Evolutionary conservation across 2,329 filamentous ascomycete genomes (phyloP).

Genomic region (Exophiala spinifera): DNA sequence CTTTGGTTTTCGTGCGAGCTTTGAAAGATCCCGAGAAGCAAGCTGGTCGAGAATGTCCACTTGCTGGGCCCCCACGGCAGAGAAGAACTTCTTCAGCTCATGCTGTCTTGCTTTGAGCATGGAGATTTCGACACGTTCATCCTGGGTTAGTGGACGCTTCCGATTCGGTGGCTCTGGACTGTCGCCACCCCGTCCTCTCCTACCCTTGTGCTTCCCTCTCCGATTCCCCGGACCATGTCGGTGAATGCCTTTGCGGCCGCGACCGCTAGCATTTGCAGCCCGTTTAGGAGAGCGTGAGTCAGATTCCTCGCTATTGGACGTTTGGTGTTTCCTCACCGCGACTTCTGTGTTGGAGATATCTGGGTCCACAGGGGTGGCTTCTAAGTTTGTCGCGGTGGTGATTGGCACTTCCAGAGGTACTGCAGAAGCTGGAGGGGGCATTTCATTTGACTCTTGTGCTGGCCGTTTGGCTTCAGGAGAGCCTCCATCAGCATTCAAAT

Average conservation of each 20-base stretch:
- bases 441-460: background rate
- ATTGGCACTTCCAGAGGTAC: background rate
- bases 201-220: conserved; percentile 32
- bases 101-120: conserved; percentile 41
- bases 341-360: conserved; percentile 10
- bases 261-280: conserved; percentile 33
- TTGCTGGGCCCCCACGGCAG: conserved; percentile 41
- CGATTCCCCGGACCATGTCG: conserved; percentile 29
- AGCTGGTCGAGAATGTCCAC: conserved; percentile 40
- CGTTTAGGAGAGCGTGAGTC: conserved; percentile 20
- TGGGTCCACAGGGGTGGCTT: conserved; percentile 3
- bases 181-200: conserved; percentile 29
- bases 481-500: background rate
- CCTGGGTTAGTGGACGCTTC: conserved; percentile 26
- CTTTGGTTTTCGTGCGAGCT: conserved; percentile 40
- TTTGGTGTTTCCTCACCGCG: conserved; percentile 5
- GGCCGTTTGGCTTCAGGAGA: background rate
- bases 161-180: conserved; percentile 33
- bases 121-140: conserved; percentile 24
- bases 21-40: conserved; percentile 39
- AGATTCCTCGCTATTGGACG: conserved; percentile 2
- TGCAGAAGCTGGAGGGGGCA: background rate
- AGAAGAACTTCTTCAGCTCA: conserved; percentile 42
- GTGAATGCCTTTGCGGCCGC: conserved; percentile 31
- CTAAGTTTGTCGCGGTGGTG: background rate